phyloP scores from a whole-genome alignment of 2,329 filamentous ascomycete genomes.

The Fusarium xyrophilum region DNA sequence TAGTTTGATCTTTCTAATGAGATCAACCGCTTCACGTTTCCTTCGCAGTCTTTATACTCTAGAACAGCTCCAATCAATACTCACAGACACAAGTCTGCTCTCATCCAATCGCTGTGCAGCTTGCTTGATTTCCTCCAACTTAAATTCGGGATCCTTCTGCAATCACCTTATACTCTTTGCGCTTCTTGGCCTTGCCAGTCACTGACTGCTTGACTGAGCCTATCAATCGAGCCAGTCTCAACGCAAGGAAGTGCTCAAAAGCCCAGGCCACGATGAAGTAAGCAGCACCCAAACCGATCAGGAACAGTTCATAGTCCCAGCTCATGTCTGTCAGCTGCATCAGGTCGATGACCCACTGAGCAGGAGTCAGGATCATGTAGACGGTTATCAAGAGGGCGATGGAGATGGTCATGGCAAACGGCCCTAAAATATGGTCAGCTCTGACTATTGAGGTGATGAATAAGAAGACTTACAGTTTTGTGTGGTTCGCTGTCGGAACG shows the following conservation, averaged over 20 bases:
- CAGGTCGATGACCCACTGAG: conserved; percentile 69
- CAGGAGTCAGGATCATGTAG: conserved; percentile 83
- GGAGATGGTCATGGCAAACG: conserved; percentile 80
- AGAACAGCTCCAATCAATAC: neutral
- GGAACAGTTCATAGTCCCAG: conserved; percentile 72
- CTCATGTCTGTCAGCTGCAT: conserved; percentile 90
- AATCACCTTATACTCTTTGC: conserved; percentile 88
- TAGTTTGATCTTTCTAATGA: neutral
- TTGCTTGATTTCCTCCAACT: neutral
- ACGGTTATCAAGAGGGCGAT: conserved; percentile 70
- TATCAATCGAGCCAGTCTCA: conserved; percentile 69
- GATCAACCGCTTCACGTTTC: neutral
- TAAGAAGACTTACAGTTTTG: conserved; percentile 71
- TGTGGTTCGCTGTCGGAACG: conserved; percentile 81
- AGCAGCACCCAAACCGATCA: conserved; percentile 72
- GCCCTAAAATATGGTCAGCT: conserved; percentile 60
- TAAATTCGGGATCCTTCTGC: conserved; percentile 58
- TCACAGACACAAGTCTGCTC: neutral
- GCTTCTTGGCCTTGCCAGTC: conserved; percentile 70
- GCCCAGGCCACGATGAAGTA: conserved; percentile 75
- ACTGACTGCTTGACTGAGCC: conserved; percentile 67
- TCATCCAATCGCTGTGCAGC: neutral
- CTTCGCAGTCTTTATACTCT: conserved; percentile 1
- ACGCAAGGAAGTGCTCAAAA: conserved; percentile 75
- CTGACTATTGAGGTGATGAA: too few relatives aligned